A percentile compares a stretch with the other conserved stretches of the same genome.
phyloP scores from a whole-genome alignment of 495 filamentous ascomycete species.

The Aspergillus saccharolyticus region DNA sequence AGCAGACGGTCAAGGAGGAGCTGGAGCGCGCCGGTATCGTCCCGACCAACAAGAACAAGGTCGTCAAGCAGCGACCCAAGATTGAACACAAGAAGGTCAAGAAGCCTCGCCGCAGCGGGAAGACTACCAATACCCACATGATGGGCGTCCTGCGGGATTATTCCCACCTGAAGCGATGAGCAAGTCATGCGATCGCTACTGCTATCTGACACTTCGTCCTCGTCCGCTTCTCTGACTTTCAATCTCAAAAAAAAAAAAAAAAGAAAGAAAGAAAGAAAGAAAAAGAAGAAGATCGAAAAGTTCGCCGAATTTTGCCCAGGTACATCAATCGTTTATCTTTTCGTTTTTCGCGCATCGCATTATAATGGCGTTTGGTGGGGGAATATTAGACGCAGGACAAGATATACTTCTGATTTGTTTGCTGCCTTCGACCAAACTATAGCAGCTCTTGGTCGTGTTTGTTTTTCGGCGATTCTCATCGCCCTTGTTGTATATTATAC shows the following conservation, averaged over 20 bases:
- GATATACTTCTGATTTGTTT: neutral
- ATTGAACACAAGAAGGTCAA: conserved; percentile 55
- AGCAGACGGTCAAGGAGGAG: conserved; percentile 69
- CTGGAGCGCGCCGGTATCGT: conserved; percentile 68
- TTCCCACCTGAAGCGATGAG: conserved; percentile 52
- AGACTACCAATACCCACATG: conserved; percentile 94
- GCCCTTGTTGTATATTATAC: conserved; percentile 1
- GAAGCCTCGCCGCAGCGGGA: conserved; percentile 67
- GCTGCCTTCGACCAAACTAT: neutral
- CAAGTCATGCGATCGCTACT: no score
- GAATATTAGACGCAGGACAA: neutral
- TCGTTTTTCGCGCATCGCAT: neutral
- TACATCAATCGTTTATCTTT: neutral
- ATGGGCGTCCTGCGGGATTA: conserved; percentile 80
- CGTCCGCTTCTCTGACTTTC: neutral
- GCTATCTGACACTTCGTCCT: neutral
- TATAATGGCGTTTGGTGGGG: neutral
- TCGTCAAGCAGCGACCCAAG: conserved; percentile 53
- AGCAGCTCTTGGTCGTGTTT: neutral
- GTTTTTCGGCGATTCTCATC: neutral
- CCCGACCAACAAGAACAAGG: conserved; percentile 69
- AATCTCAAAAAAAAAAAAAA: no score
- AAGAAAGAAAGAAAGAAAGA: no score
- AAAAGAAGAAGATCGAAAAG: no score
- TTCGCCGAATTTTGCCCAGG: neutral